phyloP scores from a whole-genome alignment of 345 rosid species.

The Crucihimalaya himalaica region DNA sequence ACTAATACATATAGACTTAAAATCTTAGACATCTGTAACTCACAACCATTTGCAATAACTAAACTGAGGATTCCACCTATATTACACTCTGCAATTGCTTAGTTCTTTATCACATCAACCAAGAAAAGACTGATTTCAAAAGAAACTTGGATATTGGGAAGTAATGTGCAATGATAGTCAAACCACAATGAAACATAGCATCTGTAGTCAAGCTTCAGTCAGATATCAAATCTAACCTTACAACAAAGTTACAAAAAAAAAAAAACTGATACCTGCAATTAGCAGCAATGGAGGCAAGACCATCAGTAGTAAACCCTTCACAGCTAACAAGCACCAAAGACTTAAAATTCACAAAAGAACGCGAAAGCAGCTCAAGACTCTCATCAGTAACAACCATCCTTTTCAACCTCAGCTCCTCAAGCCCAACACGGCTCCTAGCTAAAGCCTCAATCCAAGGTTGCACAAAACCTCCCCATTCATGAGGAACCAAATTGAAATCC shows the following conservation, averaged over 20 bases:
- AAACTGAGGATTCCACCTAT: background rate
- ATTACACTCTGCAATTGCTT: no score
- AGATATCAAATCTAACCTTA: background rate
- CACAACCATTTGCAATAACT: background rate
- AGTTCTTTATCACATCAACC: no score
- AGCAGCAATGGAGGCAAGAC: conserved; percentile 86
- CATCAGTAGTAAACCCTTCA: conserved; percentile 92
- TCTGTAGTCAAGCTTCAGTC: background rate
- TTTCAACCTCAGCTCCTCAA: conserved; percentile 94
- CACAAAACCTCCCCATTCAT: conserved; percentile 82
- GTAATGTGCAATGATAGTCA: background rate
- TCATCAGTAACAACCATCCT: conserved; percentile 94
- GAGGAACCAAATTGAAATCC: conserved; percentile 87
- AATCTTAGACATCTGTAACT: background rate
- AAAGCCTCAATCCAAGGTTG: conserved; percentile 85
- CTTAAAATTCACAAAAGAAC: conserved; percentile 70
- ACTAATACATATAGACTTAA: background rate
- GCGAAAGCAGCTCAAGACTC: conserved; percentile 76
- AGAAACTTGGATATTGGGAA: background rate
- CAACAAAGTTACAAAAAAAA: background rate
- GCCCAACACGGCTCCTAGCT: conserved; percentile 52
- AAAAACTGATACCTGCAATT: conserved; percentile 65
- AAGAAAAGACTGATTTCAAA: no score
- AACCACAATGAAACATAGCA: background rate
- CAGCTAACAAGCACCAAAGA: conserved; percentile 95